A percentile compares a stretch with the other conserved stretches of the same genome.
These are phyloP conservation scores for Colletotrichum phormii DNA, from an alignment of 2,329 filamentous ascomycete species.

Conservation along the genomic window DNA sequence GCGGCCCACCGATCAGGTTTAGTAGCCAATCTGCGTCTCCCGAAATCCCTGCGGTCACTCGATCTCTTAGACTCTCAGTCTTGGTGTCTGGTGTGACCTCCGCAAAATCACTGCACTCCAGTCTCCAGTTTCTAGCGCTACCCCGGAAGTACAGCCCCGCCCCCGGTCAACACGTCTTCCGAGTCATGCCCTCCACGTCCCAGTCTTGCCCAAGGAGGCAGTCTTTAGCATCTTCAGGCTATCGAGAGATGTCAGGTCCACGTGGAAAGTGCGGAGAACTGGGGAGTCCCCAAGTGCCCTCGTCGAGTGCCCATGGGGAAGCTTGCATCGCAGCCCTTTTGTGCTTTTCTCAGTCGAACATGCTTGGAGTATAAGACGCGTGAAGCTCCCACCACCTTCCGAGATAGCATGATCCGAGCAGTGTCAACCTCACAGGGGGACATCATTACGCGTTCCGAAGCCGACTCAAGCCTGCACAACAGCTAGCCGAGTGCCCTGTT, in stretches of 20 bases:
- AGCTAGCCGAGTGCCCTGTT: neutral
- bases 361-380: slow-evolving; percentile 9
- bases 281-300: neutral
- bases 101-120: slow-evolving; percentile 2
- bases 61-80: neutral
- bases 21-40: neutral
- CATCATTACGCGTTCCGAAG: neutral
- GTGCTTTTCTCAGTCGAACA: neutral
- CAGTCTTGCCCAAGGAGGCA: slow-evolving; percentile 16
- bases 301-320: slow-evolving; percentile 12
- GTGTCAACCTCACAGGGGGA: neutral
- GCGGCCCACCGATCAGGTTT: neutral
- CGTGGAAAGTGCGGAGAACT: slow-evolving; percentile 29
- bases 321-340: neutral
- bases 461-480: neutral
- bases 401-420: too few relatives aligned
- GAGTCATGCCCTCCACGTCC: slow-evolving; percentile 8
- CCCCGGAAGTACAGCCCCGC: neutral
- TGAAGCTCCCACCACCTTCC: slow-evolving; percentile 10
- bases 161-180: slow-evolving; percentile 8
- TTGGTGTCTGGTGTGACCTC: neutral
- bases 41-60: neutral
- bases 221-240: slow-evolving; percentile 8
- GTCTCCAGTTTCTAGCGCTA: neutral
- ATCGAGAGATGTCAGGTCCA: neutral